Base-by-base conservation (phyloP, 1,139 yeast species). In the Sugiyamaella neomexicana region DNA sequence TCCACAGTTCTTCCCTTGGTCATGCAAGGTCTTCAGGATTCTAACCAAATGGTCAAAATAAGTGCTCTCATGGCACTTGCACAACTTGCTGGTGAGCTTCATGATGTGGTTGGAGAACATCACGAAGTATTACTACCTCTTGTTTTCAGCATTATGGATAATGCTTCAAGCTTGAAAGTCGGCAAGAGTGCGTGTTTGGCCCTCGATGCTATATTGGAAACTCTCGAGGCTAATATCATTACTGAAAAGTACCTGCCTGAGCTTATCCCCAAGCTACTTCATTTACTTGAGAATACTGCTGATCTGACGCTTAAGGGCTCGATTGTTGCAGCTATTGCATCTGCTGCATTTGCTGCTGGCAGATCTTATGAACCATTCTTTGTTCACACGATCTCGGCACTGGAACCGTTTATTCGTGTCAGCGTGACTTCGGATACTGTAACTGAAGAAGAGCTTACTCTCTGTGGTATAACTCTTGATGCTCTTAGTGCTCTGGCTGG, bases 311-410 rank as follows among this genome's bases (percentile, higher is more conserved):
- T 93, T 69, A 89, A 87, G 75, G 80, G 93, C 50, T 88, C 95
- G 53, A 88, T 93, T 66, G 97, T 93, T 56, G 88, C 96, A 55
- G 97, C 98, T 38, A 88, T 93, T 68, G 98, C 98, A 55, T 90
- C 98, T 39, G 89, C 97, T 58, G 99, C 99, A 40, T 90, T 86
- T 67, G 96, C 99, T 54, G 84, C 96, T 52, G 97, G 97, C 72
- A 85, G 85, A 66, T 80, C 86, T 41, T 93, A 89, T 73, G 76
- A 80, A 60, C 98, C 98, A 58, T 93, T 79, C 76, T 91, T 91
- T 73, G 81, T 83, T 68, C 81, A 83, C 61, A 87, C 97, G 51
- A 82, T 93, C 64, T 82, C 85, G 68, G 81, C 80, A 60, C 80
- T 93, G 63, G 95, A 88, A 72, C 93, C 91, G 55, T 90, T 84